These are phyloP conservation scores for Mycena filopes DNA, from an alignment of 768 basidiomycete genomes.

Conservation along the genomic window DNA sequence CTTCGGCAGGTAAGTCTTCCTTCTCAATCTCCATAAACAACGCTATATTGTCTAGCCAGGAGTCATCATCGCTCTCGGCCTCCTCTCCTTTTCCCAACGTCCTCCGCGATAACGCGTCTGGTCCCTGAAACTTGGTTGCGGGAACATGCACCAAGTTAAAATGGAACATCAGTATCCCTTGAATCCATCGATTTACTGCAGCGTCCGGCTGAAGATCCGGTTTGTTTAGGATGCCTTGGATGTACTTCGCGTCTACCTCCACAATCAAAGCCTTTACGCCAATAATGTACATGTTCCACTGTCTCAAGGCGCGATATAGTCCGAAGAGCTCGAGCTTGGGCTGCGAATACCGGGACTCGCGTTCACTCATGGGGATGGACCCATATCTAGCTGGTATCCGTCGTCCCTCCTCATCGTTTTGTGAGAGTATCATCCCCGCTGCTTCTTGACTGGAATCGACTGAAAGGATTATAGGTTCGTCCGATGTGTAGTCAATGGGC, in stretches of 20 bases:
- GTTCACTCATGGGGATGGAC: slow-evolving; percentile 43
- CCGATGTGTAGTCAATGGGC: slow-evolving; percentile 45
- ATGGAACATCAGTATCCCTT: slow-evolving; percentile 44
- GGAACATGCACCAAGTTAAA: slow-evolving; percentile 49
- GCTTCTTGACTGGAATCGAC: slow-evolving; percentile 46
- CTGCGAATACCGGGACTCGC: slow-evolving; percentile 44
- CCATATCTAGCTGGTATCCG: slow-evolving; percentile 42
- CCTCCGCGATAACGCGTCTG: slow-evolving; percentile 47
- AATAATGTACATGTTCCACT: slow-evolving; percentile 36
- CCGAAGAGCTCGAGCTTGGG: neutral
- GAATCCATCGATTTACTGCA: slow-evolving; percentile 47
- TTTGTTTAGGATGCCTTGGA: slow-evolving; percentile 48
- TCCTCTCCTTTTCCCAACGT: slow-evolving; percentile 28
- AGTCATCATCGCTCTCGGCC: slow-evolving; percentile 39
- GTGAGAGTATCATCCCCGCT: slow-evolving; percentile 45
- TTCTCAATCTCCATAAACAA: too few relatives aligned
- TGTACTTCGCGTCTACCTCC: slow-evolving; percentile 48
- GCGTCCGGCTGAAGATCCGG: slow-evolving; percentile 45
- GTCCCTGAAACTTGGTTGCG: slow-evolving; percentile 40
- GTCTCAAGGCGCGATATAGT: too few relatives aligned
- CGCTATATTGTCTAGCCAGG: slow-evolving; percentile 9
- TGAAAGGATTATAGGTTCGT: slow-evolving; percentile 39
- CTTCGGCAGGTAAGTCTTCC: too few relatives aligned
- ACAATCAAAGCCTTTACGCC: slow-evolving; percentile 40
- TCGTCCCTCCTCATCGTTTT: slow-evolving; percentile 39